Evolutionary conservation across 371 early-diverging fungal genomes (phyloP).

Genomic region (Mortierella sp.): DNA sequence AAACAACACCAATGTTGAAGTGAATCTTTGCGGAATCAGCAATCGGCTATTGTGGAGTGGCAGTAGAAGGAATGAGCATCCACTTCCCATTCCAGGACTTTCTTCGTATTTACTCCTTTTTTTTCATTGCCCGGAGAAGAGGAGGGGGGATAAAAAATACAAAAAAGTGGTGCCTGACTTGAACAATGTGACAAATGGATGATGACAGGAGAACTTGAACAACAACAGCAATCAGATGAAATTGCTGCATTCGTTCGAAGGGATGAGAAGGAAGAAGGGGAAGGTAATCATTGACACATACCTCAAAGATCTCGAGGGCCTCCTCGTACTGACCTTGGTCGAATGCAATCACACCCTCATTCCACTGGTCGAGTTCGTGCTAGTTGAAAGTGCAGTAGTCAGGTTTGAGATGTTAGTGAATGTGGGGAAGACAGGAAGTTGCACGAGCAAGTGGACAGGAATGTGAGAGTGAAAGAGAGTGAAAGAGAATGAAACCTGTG

Average conservation of each 20-base stretch:
- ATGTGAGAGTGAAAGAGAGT: neutral
- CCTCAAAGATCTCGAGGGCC: constrained; percentile 77
- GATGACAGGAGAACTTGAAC: neutral
- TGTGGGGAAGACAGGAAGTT: neutral
- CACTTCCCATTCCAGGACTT: neutral
- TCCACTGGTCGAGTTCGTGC: constrained; percentile 86
- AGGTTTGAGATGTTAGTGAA: neutral
- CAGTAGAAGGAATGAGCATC: neutral
- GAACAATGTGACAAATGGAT: neutral
- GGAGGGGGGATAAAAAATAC: no score
- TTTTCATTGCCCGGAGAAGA: no score
- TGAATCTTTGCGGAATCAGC: constrained; percentile 94
- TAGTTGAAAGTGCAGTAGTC: constrained; percentile 37
- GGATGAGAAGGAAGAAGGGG: neutral
- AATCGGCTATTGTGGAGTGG: constrained; percentile 70
- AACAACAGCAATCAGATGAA: neutral
- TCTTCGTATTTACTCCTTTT: neutral
- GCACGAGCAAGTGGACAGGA: neutral
- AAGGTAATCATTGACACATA: constrained; percentile 1
- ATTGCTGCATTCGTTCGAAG: neutral
- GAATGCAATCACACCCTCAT: constrained; percentile 75
- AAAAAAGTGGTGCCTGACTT: neutral
- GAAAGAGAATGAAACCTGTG: neutral
- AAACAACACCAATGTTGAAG: constrained; percentile 93
- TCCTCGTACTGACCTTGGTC: constrained; percentile 74